These are phyloP conservation scores for Pleurotus pulmonarius DNA, from an alignment of 768 basidiomycete species.

Conservation along the genomic window DNA sequence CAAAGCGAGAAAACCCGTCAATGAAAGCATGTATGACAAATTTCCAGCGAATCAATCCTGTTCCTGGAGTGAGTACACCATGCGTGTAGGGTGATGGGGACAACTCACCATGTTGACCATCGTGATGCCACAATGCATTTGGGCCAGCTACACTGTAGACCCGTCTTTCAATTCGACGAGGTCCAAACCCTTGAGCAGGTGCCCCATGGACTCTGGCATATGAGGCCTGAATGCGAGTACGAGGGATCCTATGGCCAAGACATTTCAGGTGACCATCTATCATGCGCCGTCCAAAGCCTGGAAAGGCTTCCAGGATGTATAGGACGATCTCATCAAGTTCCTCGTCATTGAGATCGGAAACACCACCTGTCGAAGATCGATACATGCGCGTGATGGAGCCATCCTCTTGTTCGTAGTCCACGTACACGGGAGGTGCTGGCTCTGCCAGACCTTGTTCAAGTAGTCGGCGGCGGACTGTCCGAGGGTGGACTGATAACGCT, in stretches of 20 bases:
- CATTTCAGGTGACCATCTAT: slow-evolving; percentile 16
- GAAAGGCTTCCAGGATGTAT: slow-evolving; percentile 19
- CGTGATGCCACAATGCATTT: slow-evolving; percentile 28
- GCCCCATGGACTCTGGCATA: slow-evolving; percentile 18
- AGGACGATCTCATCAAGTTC: slow-evolving; percentile 19
- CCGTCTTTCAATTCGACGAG: slow-evolving; percentile 14
- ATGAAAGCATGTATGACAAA: slow-evolving; percentile 31
- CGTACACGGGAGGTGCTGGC: slow-evolving; percentile 16
- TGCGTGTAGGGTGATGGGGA: neutral
- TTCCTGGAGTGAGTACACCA: too few relatives aligned
- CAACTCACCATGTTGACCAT: slow-evolving; percentile 26
- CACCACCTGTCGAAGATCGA: neutral
- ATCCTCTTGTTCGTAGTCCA: slow-evolving; percentile 8
- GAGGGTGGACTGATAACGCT: slow-evolving; percentile 8
- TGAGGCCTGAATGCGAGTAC: slow-evolving; percentile 15
- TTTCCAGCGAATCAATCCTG: slow-evolving; percentile 28
- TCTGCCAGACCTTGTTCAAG: slow-evolving; percentile 13
- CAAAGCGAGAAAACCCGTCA: slow-evolving; percentile 33
- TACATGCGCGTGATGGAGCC: slow-evolving; percentile 7
- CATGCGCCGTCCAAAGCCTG: slow-evolving; percentile 20
- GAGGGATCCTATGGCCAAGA: slow-evolving; percentile 16
- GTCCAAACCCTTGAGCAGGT: slow-evolving; percentile 11
- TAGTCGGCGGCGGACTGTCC: slow-evolving; percentile 14
- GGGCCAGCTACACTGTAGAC: slow-evolving; percentile 21
- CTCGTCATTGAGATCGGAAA: slow-evolving; percentile 13